Evolutionary conservation across 2,329 filamentous ascomycete genomes (phyloP).

Genomic region (Calonectria hawksworthii): DNA sequence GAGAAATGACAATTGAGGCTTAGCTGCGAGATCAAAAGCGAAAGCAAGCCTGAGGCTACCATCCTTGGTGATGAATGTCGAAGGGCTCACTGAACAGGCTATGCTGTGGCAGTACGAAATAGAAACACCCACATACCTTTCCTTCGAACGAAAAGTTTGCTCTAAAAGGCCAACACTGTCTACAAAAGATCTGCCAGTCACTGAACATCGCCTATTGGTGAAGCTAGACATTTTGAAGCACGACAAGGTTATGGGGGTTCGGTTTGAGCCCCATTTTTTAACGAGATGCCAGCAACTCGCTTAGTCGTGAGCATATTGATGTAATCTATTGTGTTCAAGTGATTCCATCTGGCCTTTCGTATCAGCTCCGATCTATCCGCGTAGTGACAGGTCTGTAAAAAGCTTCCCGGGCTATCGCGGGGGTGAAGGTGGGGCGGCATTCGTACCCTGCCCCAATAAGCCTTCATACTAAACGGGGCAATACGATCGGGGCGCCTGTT

Average conservation of each 20-base stretch:
- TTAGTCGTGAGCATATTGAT: neutral
- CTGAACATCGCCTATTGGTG: neutral
- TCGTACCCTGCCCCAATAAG: neutral
- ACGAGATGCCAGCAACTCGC: neutral
- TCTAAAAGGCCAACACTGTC: no score
- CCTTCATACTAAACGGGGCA: neutral
- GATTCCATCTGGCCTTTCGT: neutral
- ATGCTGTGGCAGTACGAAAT: neutral
- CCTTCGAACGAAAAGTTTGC: neutral
- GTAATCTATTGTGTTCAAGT: neutral
- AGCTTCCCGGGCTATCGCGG: neutral
- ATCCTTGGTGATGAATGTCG: no score
- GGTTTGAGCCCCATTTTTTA: neutral
- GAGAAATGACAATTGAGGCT: no score
- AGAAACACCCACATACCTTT: accelerated
- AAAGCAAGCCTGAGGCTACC: no score
- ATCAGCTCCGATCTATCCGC: neutral
- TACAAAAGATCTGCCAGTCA: no score
- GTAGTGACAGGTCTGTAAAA: neutral
- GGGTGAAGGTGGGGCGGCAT: neutral
- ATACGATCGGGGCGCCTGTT: neutral
- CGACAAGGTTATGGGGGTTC: neutral
- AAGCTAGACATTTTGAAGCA: neutral
- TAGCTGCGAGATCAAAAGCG: no score
- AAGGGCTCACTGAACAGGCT: no score